Evolutionary conservation across 345 rosid genomes (phyloP), one percentile per base, ranked within the genome.

Genomic region (Bruguiera gymnorhiza): DNA sequence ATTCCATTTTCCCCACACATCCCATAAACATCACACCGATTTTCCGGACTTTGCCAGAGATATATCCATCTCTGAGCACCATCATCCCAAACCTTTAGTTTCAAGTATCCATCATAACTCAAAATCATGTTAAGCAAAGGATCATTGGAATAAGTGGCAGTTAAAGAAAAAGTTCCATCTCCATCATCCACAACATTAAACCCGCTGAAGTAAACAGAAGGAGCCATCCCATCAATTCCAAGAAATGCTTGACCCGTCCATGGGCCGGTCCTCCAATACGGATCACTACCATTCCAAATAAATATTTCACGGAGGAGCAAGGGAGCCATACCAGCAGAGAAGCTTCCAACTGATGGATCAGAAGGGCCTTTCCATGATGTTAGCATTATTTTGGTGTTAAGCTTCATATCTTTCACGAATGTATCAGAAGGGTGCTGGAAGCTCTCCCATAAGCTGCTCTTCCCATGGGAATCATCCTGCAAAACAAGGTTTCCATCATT

Each of bases 1-100:
- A 85, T 70, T 13, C 88, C 93, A 86, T 57, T 78, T 70, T 27
- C 98, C 98, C 65, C 98, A 93, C 62, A 83, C 34, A 11, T 63
- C 70, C 98, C 86, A 90, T 70, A 87, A 21, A 80, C 6, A 75
- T 81, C 87, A 60, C 89, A 85, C 0, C 34, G 61, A 1, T 58
- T 76, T 18, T 5, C 8, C 8, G 73, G 75, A 48, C 13, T 0
- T 24, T 3, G 4, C 5, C 34, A 73, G 18, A 16, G 21, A 3
- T 48, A 18, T 4, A 18, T 43, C 81, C 82, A 80, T n/a, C 13
- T 10, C 20, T 24, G 29, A 71, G 48, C 66, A 6, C 63, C 62
- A 20, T 71, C 52, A 55, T 71, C 64, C 80, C 78, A 66, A 32
- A 21, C 9, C 60, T 18, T 60, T 61, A 74, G 34, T 10, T 32